Evolutionary conservation across 2,329 filamentous ascomycete species (phyloP).

Genomic region (Fusarium mexicanum): DNA sequence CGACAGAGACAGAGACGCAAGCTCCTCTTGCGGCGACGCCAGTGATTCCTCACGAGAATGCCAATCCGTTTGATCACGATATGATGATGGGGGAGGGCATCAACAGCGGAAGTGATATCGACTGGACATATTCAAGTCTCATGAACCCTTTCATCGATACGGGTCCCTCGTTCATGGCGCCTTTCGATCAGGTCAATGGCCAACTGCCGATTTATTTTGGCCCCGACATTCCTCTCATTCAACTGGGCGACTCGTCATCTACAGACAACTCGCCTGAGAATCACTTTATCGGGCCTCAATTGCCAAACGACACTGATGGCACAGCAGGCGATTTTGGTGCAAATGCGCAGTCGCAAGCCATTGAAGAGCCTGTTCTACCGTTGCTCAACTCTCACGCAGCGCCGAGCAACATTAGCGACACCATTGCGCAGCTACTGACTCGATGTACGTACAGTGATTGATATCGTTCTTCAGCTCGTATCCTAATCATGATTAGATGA

Average conservation of each 20-base stretch:
- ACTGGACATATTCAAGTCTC: not conserved
- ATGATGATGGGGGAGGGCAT: not conserved
- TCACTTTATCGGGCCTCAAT: not conserved
- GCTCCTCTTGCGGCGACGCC: not conserved
- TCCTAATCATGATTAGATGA: not conserved
- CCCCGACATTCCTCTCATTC: not conserved
- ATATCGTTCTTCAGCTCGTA: too few relatives aligned
- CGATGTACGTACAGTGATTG: not conserved
- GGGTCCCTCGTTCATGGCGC: not conserved
- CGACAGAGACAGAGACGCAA: not conserved
- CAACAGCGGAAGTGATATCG: not conserved
- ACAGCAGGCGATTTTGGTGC: fast-evolving
- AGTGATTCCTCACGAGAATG: not conserved
- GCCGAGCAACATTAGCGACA: not conserved
- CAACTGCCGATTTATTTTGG: not conserved
- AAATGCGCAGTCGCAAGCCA: not conserved
- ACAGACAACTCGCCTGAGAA: not conserved
- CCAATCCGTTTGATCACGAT: not conserved
- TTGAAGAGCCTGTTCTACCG: not conserved
- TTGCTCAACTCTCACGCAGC: not conserved
- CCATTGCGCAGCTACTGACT: not conserved
- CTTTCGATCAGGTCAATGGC: not conserved
- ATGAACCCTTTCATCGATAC: not conserved
- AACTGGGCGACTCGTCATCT: not conserved
- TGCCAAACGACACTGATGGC: not conserved